Evolutionary conservation across 176 grass and related monocot genomes (phyloP), one percentile per base, ranked within the genome.

Genomic region (Coix lacrymajobi): DNA sequence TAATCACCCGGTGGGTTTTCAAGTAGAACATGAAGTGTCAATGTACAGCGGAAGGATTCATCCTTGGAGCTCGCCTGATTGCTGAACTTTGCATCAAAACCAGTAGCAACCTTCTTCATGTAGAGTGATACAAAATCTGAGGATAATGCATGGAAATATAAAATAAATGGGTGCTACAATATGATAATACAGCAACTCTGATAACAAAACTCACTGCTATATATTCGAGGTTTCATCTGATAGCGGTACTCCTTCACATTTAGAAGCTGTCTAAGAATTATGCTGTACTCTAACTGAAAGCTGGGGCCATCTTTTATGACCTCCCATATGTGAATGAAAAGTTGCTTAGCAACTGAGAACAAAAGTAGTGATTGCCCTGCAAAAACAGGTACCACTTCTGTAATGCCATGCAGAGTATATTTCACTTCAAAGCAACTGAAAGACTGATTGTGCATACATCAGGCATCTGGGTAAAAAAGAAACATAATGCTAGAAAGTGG

Each of bases 1-100:
- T 91, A 98, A 88, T 98, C 90, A 49, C 90, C 90, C 11, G 96
- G 96, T 69, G 92, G 90, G 45, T 95, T 95, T 80, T 98, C 96
- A 24, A 98, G 81, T 69, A 98, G 81, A 84, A 89, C 84, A 33
- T 95, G 90, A 65, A 98, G 90, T 24, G 84, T 93, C 66, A 86
- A 73, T 60, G 88, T 63, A 86, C 78, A 89, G 12, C 90, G 89
- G 79, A 94, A 94, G 49, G 89, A 75, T 60, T 92, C 92, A 87
- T 97, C 95, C 83, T 97, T 97, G 58, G 84, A 88, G 77, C 73
- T 71, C 24, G 69, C 69, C 77, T 89, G 90, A 68, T 78, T 71
- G 77, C 77, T 92, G 37, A 77, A 62, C 67, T 91, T 89, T 81
- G 71, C 68, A 85, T 90, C 81, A 43, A 87, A 74, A 60, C 67